phyloP scores from a whole-genome alignment of 1,139 yeast genomes.

The Geotrichum cucujoidarum region DNA sequence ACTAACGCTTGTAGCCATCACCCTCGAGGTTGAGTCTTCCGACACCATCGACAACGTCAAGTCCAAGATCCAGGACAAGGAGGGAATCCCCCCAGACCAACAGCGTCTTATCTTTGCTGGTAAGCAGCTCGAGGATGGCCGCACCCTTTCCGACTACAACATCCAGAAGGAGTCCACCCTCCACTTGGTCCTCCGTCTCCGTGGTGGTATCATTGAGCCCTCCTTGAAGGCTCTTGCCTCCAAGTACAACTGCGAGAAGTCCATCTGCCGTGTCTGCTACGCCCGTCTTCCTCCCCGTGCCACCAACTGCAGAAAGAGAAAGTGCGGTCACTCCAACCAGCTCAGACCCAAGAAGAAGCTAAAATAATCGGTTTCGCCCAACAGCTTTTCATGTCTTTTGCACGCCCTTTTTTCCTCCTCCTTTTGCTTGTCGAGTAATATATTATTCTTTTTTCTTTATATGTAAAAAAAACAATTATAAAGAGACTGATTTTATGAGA shows the following conservation, averaged over 20 bases:
- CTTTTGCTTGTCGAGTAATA: conserved; percentile 7
- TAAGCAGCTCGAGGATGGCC: conserved; percentile 90
- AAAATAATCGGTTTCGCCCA: conserved; percentile 60
- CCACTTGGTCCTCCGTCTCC: conserved; percentile 80
- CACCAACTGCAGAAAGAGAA: conserved; percentile 99
- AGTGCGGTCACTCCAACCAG: conserved; percentile 99
- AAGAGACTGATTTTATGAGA: not conserved
- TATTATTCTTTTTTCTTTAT: not conserved
- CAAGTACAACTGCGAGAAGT: conserved; percentile 98
- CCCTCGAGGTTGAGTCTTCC: conserved; percentile 90
- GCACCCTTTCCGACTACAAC: conserved; percentile 91
- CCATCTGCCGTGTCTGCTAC: conserved; percentile 99
- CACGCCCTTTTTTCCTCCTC: conserved; percentile 2
- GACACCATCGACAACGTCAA: conserved; percentile 93
- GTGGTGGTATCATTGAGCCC: conserved; percentile 99
- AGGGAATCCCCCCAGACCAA: conserved; percentile 93
- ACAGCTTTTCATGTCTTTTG: conserved; percentile 2
- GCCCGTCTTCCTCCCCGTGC: conserved; percentile 99
- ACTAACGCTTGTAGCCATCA: conserved; percentile 46
- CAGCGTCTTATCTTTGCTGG: conserved; percentile 92
- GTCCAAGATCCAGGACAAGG: conserved; percentile 91
- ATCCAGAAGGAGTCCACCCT: conserved; percentile 90
- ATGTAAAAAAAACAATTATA: not conserved
- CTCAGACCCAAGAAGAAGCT: conserved; percentile 99
- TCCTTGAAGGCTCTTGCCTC: conserved; percentile 98